A percentile compares a stretch with the other conserved stretches of the same genome.
These are phyloP conservation scores for Cryphonectria radicalis DNA, from an alignment of 2,329 filamentous ascomycete genomes.

Conservation along the genomic window DNA sequence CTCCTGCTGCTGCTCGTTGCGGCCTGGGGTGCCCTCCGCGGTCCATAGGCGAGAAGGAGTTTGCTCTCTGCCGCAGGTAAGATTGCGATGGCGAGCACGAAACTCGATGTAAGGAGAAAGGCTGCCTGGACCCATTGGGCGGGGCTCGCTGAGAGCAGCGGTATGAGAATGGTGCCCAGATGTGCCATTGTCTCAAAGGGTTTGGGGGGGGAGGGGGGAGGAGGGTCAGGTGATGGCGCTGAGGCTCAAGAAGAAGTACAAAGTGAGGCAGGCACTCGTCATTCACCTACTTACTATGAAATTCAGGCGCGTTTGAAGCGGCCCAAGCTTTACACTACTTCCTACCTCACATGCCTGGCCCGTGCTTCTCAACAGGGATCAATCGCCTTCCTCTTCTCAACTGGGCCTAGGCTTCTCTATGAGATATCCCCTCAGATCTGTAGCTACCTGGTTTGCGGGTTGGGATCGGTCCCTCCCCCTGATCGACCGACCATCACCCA, in stretches of 20 bases:
- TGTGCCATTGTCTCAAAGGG: not conserved
- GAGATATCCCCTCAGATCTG: not conserved
- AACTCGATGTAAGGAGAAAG: constrained; percentile 49
- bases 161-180: not conserved
- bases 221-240: not conserved
- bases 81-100: constrained; percentile 47
- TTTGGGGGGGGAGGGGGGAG: too few relatives aligned
- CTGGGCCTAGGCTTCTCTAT: not conserved
- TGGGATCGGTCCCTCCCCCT: not conserved
- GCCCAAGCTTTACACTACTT: not conserved
- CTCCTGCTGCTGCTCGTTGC: constrained; percentile 8
- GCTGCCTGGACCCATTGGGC: constrained; percentile 49
- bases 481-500: not conserved
- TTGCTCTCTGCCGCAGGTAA: constrained; percentile 50
- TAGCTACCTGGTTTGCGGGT: not conserved
- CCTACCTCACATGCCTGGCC: not conserved
- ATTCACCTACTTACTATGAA: not conserved
- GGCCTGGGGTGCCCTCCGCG: constrained; percentile 41
- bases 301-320: not conserved
- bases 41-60: constrained; percentile 56
- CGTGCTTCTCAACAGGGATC: not conserved
- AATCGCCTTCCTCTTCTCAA: not conserved
- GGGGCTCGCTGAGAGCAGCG: constrained; percentile 30
- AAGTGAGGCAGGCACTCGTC: not conserved
- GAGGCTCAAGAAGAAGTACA: not conserved